These are phyloP conservation scores for Aspergillus sclerotioniger DNA, from an alignment of 495 filamentous ascomycete species.

Conservation along the genomic window DNA sequence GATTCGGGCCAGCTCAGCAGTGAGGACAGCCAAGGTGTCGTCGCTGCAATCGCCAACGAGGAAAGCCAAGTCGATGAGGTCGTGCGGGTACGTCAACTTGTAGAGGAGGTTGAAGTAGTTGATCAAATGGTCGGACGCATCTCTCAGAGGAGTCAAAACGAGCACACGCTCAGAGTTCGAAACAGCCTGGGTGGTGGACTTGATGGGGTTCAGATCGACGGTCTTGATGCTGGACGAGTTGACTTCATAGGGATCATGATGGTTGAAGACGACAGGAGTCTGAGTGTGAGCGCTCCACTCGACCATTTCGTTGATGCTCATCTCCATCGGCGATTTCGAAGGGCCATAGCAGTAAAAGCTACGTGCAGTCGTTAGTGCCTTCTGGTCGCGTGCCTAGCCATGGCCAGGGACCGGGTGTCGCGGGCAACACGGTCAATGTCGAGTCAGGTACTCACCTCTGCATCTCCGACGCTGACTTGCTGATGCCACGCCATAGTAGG, in stretches of 20 bases:
- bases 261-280: slow-evolving; percentile 94
- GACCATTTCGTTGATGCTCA: slow-evolving; percentile 84
- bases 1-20: slow-evolving; percentile 80
- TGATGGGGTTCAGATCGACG: slow-evolving; percentile 82
- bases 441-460: slow-evolving; percentile 63
- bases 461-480: slow-evolving; percentile 79
- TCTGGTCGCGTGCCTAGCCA: not conserved
- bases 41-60: slow-evolving; percentile 88
- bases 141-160: slow-evolving; percentile 89
- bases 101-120: slow-evolving; percentile 93
- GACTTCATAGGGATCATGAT: slow-evolving; percentile 80
- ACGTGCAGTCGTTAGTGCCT: slow-evolving; percentile 8
- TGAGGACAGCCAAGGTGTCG: slow-evolving; percentile 79
- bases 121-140: slow-evolving; percentile 74
- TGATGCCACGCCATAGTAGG: slow-evolving; percentile 87
- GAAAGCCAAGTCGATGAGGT: slow-evolving; percentile 93
- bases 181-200: slow-evolving; percentile 73
- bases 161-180: slow-evolving; percentile 85
- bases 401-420: not conserved
- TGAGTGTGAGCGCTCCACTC: slow-evolving; percentile 84
- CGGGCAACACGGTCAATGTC: not conserved
- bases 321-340: slow-evolving; percentile 87
- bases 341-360: slow-evolving; percentile 99
- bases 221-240: slow-evolving; percentile 75
- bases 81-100: slow-evolving; percentile 89